Conservation (phyloP, 108 stramenopile genomes). For the Skeletonema tropicum region DNA sequence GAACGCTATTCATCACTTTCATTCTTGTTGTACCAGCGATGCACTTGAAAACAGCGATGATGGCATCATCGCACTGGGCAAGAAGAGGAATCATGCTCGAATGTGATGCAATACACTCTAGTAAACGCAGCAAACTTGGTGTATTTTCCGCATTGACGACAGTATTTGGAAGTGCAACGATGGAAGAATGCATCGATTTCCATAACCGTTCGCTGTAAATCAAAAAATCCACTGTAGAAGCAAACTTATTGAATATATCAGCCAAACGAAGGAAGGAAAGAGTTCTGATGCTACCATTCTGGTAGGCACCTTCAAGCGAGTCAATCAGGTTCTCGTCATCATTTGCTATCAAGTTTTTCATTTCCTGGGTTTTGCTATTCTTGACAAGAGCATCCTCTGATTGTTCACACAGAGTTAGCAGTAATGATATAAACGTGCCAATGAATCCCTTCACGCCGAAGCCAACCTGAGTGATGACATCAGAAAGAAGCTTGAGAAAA, state of each 20-base stretch:
- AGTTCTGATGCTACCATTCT: constrained; percentile 57
- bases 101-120: constrained; percentile 64
- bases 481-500: constrained; percentile 78
- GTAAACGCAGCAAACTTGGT: constrained; percentile 68
- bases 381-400: constrained; percentile 38
- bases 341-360: constrained; percentile 12
- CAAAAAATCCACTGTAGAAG: constrained; percentile 60
- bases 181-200: constrained; percentile 56
- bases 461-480: constrained; percentile 80
- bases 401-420: constrained; percentile 58
- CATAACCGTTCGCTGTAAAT: constrained; percentile 50
- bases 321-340: constrained; percentile 23
- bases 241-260: constrained; percentile 69
- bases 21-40: constrained; percentile 53
- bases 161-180: constrained; percentile 70
- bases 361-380: constrained; percentile 26
- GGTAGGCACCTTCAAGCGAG: constrained; percentile 27
- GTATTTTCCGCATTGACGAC: constrained; percentile 66
- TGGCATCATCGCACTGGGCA: constrained; percentile 41
- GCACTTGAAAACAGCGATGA: constrained; percentile 66
- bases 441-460: constrained; percentile 59
- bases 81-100: constrained; percentile 54
- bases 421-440: constrained; percentile 55
- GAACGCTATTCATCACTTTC: constrained; percentile 56
- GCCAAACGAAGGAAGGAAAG: constrained; percentile 69